Conservation (phyloP, 345 rosid species). For the Rhodomyrtus tomentosa region DNA sequence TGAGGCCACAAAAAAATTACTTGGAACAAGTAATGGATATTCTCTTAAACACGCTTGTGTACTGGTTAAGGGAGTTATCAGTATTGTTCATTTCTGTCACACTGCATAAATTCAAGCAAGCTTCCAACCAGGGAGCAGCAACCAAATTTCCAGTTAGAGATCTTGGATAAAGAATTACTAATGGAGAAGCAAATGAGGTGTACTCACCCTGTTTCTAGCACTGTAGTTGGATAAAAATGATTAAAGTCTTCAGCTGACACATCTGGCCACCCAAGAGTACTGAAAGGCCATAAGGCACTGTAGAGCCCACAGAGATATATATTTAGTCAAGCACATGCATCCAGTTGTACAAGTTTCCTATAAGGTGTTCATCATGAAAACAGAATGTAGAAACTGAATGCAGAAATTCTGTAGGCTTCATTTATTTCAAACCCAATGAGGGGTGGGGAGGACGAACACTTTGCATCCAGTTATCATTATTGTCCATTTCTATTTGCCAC, state of each 20-base stretch:
- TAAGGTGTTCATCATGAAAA: background rate
- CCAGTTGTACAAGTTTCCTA: background rate
- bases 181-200: background rate
- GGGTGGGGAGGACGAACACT: background rate
- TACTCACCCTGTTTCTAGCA: conserved; percentile 91
- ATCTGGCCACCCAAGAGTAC: conserved; percentile 99
- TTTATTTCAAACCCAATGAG: background rate
- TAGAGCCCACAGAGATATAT: conserved; percentile 2
- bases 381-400: background rate
- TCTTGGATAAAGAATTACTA: background rate
- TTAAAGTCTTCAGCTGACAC: conserved; percentile 58
- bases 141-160: background rate
- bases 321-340: background rate
- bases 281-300: conserved; percentile 97
- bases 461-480: too few relatives aligned
- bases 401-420: background rate
- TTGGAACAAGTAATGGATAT: background rate
- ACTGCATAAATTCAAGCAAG: background rate
- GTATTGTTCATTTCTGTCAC: background rate
- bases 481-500: background rate
- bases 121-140: background rate
- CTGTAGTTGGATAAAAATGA: conserved; percentile 80
- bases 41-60: background rate
- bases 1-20: background rate
- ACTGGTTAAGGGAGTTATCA: background rate